A percentile compares a stretch with the other conserved stretches of the same genome.
Conservation (phyloP, 352 stramenopile genomes). For the Globisporangium cylindrosporum region DNA sequence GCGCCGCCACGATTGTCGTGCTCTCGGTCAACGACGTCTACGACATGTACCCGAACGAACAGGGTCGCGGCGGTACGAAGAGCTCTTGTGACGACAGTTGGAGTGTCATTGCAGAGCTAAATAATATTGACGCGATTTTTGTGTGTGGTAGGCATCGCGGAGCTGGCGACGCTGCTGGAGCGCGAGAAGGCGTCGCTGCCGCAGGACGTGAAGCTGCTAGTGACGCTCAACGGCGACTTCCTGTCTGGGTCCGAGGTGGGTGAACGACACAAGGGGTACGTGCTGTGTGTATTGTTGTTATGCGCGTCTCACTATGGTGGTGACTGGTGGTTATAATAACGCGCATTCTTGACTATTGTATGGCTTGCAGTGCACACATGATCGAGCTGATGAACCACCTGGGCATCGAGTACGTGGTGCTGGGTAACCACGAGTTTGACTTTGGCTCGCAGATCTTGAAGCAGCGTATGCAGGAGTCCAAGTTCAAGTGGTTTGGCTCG, state of each 20-base stretch:
- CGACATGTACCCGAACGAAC: slow-evolving; percentile 61
- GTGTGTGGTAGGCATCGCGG: slow-evolving; percentile 16
- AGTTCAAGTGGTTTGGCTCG: slow-evolving; percentile 73
- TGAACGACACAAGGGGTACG: slow-evolving; percentile 61
- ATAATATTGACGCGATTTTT: background rate
- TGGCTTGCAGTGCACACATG: slow-evolving; percentile 55
- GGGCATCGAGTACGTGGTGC: slow-evolving; percentile 65
- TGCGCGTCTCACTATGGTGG: background rate
- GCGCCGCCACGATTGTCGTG: slow-evolving; percentile 44
- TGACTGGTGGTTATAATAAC: slow-evolving; percentile 4
- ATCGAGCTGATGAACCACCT: slow-evolving; percentile 77
- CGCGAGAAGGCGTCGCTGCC: slow-evolving; percentile 39
- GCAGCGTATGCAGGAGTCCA: slow-evolving; percentile 50
- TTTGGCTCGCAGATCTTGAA: slow-evolving; percentile 56
- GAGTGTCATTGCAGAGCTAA: background rate
- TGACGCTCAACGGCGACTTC: slow-evolving; percentile 81
- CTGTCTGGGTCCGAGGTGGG: slow-evolving; percentile 64
- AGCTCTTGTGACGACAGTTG: background rate
- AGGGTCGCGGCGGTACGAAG: slow-evolving; percentile 39
- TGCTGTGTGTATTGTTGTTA: background rate
- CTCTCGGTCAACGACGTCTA: slow-evolving; percentile 74
- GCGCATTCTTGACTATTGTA: slow-evolving; percentile 3
- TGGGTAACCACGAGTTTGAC: slow-evolving; percentile 84
- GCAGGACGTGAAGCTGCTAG: slow-evolving; percentile 47
- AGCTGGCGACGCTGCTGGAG: slow-evolving; percentile 39